These are phyloP conservation scores for Podila horticola DNA, from an alignment of 192 early-diverging fungal genomes.

Conservation along the genomic window DNA sequence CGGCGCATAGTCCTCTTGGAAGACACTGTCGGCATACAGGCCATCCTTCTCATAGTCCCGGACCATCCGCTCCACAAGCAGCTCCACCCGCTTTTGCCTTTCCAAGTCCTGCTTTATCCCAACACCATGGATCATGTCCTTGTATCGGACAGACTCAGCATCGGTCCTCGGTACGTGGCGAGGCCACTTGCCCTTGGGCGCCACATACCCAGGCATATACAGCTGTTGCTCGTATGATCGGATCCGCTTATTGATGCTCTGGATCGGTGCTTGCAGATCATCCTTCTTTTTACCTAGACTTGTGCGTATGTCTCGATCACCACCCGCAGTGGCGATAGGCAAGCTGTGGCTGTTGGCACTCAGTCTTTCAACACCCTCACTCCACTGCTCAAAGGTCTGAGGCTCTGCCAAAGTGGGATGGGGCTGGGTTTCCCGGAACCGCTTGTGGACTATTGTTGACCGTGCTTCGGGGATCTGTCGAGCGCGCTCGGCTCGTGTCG, in stretches of 20 bases:
- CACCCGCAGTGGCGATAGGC: background rate
- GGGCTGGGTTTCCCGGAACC: constrained; percentile 3
- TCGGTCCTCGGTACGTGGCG: no score
- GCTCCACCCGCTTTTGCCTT: no score
- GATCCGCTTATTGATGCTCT: constrained; percentile 26
- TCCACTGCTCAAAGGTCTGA: constrained; percentile 19
- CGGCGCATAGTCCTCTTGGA: constrained; percentile 22
- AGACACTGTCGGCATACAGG: background rate
- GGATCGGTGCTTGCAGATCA: background rate
- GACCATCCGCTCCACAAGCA: no score
- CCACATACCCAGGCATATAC: background rate
- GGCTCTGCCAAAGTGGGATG: background rate
- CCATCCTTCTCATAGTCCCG: background rate
- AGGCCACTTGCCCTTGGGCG: no score
- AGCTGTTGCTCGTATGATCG: constrained; percentile 21
- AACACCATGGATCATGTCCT: no score
- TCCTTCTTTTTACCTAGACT: background rate
- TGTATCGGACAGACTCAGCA: no score
- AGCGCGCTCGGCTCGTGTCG: constrained; percentile 1
- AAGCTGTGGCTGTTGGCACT: constrained; percentile 16
- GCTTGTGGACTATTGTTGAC: background rate
- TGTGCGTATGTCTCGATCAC: background rate
- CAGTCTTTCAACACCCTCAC: constrained; percentile 11
- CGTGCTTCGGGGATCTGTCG: background rate
- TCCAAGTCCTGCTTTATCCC: no score